phyloP scores from a whole-genome alignment of 306 rosid species.

The Quercus variabilis region DNA sequence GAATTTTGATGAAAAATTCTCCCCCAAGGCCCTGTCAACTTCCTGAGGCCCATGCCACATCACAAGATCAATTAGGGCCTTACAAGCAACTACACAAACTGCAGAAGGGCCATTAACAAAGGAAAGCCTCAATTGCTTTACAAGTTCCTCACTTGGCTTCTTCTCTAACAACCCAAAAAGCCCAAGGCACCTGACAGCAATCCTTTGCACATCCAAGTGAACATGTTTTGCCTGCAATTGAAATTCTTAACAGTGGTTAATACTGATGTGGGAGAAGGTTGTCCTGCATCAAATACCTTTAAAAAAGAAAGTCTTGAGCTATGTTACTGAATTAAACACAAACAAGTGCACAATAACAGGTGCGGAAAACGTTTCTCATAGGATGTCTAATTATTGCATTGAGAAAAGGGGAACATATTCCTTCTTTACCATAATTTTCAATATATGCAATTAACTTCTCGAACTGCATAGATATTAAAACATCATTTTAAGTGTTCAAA shows the following conservation, averaged over 20 bases:
- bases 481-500: not conserved
- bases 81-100: conserved; percentile 67
- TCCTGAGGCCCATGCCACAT: conserved; percentile 93
- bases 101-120: conserved; percentile 61
- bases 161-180: conserved; percentile 89
- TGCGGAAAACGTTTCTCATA: not conserved
- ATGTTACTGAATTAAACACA: not conserved
- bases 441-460: not conserved
- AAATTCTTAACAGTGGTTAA: conserved; percentile 18
- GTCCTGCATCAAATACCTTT: not conserved
- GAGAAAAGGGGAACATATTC: not conserved
- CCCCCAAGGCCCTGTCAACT: conserved; percentile 56
- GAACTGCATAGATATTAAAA: not conserved
- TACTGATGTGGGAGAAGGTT: no score
- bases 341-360: not conserved
- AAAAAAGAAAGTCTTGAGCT: not conserved
- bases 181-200: conserved; percentile 83
- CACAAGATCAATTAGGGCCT: conserved; percentile 77
- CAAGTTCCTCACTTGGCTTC: conserved; percentile 65
- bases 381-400: not conserved
- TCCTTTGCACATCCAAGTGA: conserved; percentile 85
- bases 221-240: conserved; percentile 82
- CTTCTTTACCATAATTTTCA: not conserved
- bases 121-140: conserved; percentile 69
- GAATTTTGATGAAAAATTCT: conserved; percentile 27